phyloP scores from a whole-genome alignment of 148 eudicot genomes.

The Rhododendron ferrugineum region DNA sequence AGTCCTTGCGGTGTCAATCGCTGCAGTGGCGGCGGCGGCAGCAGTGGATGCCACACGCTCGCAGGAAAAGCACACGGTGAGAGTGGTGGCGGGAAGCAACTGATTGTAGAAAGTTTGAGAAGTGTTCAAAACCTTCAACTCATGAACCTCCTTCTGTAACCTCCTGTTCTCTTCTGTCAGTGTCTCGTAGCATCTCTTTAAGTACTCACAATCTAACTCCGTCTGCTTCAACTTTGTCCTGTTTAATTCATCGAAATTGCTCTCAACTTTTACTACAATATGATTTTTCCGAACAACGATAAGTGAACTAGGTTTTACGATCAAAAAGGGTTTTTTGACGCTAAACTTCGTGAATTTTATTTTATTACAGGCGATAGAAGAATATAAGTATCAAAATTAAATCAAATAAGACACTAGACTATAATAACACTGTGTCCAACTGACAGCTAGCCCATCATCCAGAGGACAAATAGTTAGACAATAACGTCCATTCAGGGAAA shows the following conservation, averaged over 20 bases:
- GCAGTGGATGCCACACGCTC: conserved; percentile 41
- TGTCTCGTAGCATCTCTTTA: conserved; percentile 79
- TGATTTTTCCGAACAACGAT: too few species aligned
- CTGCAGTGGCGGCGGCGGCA: neutral
- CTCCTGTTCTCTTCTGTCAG: conserved; percentile 87
- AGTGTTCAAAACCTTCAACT: conserved; percentile 68
- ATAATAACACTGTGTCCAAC: too few species aligned
- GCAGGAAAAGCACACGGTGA: conserved; percentile 94
- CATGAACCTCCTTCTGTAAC: conserved; percentile 79
- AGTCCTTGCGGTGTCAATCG: neutral
- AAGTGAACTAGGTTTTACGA: neutral
- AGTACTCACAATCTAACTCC: conserved; percentile 90
- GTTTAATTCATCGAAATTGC: neutral
- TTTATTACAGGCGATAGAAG: too few species aligned
- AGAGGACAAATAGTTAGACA: too few species aligned
- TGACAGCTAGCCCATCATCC: too few species aligned
- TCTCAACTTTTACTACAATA: neutral
- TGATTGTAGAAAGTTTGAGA: conserved; percentile 74
- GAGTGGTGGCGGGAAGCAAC: conserved; percentile 64
- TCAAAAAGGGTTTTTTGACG: too few species aligned
- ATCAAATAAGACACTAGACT: too few species aligned
- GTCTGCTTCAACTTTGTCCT: conserved; percentile 97
- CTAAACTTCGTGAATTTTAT: too few species aligned
- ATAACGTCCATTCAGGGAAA: too few species aligned
- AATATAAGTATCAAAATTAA: too few species aligned